phyloP scores from a whole-genome alignment of 208 protist genomes.

The Leishmania arabica region DNA sequence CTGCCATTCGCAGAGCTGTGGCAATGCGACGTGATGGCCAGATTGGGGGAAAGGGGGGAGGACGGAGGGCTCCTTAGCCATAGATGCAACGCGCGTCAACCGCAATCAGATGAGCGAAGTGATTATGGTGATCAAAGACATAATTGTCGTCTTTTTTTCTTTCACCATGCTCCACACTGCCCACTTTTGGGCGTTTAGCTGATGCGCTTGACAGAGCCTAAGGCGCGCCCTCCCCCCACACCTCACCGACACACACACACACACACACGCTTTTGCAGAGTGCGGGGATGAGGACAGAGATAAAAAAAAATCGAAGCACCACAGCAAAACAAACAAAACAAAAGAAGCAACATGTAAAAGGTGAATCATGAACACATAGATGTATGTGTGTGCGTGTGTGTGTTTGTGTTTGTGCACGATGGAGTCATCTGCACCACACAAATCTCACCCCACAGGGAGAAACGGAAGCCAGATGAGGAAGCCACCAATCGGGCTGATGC shows the following conservation, averaged over 20 bases:
- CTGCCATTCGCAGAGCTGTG: neutral
- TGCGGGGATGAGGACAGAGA: neutral
- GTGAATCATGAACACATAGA: neutral
- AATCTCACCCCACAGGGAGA: neutral
- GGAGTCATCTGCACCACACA: neutral
- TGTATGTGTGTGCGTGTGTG: too few species aligned
- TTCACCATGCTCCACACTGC: neutral
- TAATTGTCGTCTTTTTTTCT: too few species aligned
- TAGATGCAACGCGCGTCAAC: neutral
- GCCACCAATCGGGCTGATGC: neutral
- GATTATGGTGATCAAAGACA: neutral
- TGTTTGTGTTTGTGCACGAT: neutral
- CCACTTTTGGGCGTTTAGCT: neutral
- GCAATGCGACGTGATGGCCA: neutral
- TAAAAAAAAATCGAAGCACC: neutral
- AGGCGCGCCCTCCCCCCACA: neutral
- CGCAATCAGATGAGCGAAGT: neutral
- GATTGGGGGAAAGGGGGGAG: neutral
- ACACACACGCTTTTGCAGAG: neutral
- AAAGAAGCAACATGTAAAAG: neutral
- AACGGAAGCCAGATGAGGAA: neutral
- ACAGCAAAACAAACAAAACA: neutral
- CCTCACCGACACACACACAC: neutral
- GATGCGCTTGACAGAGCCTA: neutral
- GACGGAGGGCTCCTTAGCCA: too few species aligned